A percentile compares a stretch with the other conserved stretches of the same genome.
Conservation (phyloP, 257 asterid genomes). For the Ehretia macrophylla region DNA sequence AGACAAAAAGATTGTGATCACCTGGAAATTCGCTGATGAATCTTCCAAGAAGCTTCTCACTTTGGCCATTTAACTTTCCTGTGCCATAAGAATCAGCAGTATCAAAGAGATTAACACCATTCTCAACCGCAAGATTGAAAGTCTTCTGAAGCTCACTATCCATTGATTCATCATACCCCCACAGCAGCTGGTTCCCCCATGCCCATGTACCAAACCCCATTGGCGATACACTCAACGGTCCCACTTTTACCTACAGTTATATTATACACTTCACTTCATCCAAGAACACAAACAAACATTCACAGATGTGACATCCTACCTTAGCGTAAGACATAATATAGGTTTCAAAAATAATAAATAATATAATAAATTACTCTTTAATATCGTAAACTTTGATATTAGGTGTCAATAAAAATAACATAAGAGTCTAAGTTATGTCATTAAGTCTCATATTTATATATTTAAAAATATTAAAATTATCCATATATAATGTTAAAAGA, state of each 20-base stretch:
- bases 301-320: background rate
- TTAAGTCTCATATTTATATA: too few species aligned
- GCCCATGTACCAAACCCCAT: slow-evolving; percentile 99
- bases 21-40: slow-evolving; percentile 63
- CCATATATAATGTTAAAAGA: too few species aligned
- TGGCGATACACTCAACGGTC: slow-evolving; percentile 76
- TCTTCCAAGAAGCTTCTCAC: slow-evolving; percentile 93
- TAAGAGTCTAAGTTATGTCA: too few species aligned
- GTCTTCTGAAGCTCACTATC: slow-evolving; percentile 76
- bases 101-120: slow-evolving; percentile 81
- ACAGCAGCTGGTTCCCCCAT: slow-evolving; percentile 94
- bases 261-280: background rate
- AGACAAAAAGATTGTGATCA: background rate
- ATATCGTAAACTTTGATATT: too few species aligned
- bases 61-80: slow-evolving; percentile 77
- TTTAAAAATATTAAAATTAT: too few species aligned
- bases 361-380: too few species aligned
- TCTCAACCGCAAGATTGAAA: slow-evolving; percentile 74
- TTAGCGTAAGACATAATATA: too few species aligned
- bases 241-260: slow-evolving; percentile 60
- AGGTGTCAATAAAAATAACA: too few species aligned
- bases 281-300: background rate
- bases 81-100: slow-evolving; percentile 99
- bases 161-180: slow-evolving; percentile 95
- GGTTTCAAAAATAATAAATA: too few species aligned